Evolutionary conservation across 2,329 filamentous ascomycete genomes (phyloP).

Genomic region (Fusarium armeniacum): DNA sequence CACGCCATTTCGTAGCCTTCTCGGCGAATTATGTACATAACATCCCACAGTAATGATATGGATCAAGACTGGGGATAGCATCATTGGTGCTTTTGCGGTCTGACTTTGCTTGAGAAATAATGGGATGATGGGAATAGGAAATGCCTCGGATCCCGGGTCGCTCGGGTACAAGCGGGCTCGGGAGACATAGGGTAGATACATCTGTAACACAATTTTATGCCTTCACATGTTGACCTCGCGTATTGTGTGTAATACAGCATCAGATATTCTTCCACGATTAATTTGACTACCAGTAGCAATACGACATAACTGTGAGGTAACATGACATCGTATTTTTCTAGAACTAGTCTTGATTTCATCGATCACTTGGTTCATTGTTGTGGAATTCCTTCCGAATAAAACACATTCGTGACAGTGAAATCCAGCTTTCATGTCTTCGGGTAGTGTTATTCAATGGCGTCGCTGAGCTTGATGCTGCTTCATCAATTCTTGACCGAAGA

Average conservation of each 20-base stretch:
- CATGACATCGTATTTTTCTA: accelerated
- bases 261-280: neutral
- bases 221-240: neutral
- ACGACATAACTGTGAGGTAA: accelerated
- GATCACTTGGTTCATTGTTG: neutral
- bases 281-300: neutral
- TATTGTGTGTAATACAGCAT: neutral
- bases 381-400: accelerated
- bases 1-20: constrained; percentile 19
- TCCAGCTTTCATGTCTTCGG: accelerated
- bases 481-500: neutral
- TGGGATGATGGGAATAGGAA: constrained; percentile 10
- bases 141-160: constrained; percentile 20
- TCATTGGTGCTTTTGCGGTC: constrained; percentile 12
- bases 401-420: neutral
- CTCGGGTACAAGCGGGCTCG: constrained; percentile 15
- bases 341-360: accelerated
- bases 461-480: neutral
- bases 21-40: constrained; percentile 35
- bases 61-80: constrained; percentile 16
- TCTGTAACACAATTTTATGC: neutral
- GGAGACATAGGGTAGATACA: constrained; percentile 3
- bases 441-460: neutral
- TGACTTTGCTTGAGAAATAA: constrained; percentile 15
- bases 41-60: neutral